Evolutionary conservation across 306 rosid genomes (phyloP), one percentile per base, ranked within the genome.

Genomic region (Spatholobus suberectus): DNA sequence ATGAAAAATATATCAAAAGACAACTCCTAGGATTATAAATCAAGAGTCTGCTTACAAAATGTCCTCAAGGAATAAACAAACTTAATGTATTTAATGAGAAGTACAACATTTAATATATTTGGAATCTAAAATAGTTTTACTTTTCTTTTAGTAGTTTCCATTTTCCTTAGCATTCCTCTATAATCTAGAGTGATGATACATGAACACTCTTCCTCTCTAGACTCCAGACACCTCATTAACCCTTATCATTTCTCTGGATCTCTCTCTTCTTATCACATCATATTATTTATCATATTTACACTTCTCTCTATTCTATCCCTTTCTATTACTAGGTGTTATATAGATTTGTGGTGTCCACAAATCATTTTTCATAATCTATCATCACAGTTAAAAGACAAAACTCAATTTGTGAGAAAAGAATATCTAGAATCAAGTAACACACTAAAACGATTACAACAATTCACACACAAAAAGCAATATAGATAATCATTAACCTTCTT

Each of bases 401-500:
- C 62, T 17, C 21, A 26, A 63, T 20, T 46, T 18, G 12, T 20
- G 23, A 37, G 82, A 32, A 66, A 78, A 63, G 15, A 79, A 55
- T 10, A 18, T 52, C 70, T 14, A 9, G 44, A 69, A 70, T 46
- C 17, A 24, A 37, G 24, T 26, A 17, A 32, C 71, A 75, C 57
- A 52, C 5, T 49, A 9, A 77, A 24, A 52, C 15, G 32, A 69
- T 43, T 5, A 66, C 37, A 21, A 8, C 55, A 82, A 82, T 11
- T 35, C 20, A 44, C 40, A 75, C 4, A 70, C 2, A 41, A 23
- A 76, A 57, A 17, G 20, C 5, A 13, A 66, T n/a, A 37, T 2
- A 84, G 61, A 68, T 77, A 68, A 78, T 26, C 61, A 21, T 52
- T 82, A 24, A 94, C 98, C 93, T 87, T 89, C 69, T 89, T 93